Conservation (phyloP, 2,329 filamentous ascomycete genomes). For the Penicillium decumbens region DNA sequence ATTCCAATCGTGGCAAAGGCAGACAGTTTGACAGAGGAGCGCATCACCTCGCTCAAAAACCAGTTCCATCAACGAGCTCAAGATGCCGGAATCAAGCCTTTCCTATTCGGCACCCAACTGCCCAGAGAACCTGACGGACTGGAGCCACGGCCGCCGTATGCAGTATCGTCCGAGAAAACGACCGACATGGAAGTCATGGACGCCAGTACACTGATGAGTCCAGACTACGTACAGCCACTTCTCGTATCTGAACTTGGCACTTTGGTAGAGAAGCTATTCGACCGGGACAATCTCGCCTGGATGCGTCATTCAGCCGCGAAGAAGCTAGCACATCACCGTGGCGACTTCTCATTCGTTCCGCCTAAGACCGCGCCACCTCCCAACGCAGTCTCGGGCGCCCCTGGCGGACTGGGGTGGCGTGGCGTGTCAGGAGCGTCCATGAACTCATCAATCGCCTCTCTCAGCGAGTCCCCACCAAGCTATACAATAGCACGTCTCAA, state of each 20-base stretch:
- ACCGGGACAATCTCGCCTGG: constrained; percentile 71
- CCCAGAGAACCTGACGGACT: constrained; percentile 22
- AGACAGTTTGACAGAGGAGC: constrained; percentile 60
- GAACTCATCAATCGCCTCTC: constrained; percentile 22
- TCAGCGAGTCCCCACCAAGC: constrained; percentile 38
- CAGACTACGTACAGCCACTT: constrained; percentile 80
- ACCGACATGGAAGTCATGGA: constrained; percentile 81
- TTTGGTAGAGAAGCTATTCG: constrained; percentile 71
- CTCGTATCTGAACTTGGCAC: constrained; percentile 66
- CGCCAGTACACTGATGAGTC: constrained; percentile 86
- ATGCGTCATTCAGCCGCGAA: constrained; percentile 76
- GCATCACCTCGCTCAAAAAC: constrained; percentile 58
- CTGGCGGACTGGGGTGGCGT: constrained; percentile 7
- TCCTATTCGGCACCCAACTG: constrained; percentile 56
- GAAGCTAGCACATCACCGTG: constrained; percentile 72
- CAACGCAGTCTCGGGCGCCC: constrained; percentile 13
- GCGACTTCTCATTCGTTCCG: constrained; percentile 25
- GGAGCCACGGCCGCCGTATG: constrained; percentile 55
- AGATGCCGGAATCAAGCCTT: constrained; percentile 56
- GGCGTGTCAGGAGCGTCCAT: constrained; percentile 25
- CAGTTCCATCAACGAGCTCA: constrained; percentile 34
- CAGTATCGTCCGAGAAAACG: constrained; percentile 68
- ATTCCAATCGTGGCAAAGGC: constrained; percentile 75
- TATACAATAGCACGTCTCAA: constrained; percentile 59
- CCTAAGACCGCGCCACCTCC: constrained; percentile 10